Base-by-base conservation (phyloP, 1,284 basidiomycete genomes). In the Rhodofomes roseus region DNA sequence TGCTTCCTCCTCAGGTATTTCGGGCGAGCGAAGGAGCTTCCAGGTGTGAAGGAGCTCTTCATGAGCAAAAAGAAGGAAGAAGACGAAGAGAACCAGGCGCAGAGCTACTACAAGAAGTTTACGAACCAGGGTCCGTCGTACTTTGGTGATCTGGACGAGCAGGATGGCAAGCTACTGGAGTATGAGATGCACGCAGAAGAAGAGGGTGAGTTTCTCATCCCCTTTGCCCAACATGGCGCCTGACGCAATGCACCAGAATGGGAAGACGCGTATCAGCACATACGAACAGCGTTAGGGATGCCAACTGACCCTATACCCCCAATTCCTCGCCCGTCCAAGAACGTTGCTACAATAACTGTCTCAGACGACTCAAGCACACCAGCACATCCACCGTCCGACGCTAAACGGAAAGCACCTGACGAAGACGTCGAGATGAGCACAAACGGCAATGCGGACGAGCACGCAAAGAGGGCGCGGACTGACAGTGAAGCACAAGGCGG, bases 41-140 rank as follows among this genome's bases (percentile, higher is more conserved):
- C 96, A 0, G 96, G 97, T 52, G 95, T 98, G 4, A 90, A 90
- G 63, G 96, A 99, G 76, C 81, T 99, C 36, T 97, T 99, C 71
- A 81, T 89, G 68, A 87, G 89, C 70, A 85, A 88, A 50, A 90
- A 93, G 76, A 83, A 85, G 67, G 86, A 93, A 55, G 91, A 93
- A 64, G 91, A 92, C 43, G 90, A 93, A 63, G 93, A 95, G 72
- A 93, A 89, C 68, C 84, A 87, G 65, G 86, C 85, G 0, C 76
- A 89, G 27, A 81, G 85, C 0, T 90, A 85, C 68, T 98, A 95
- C 76, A 92, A 92, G 74, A 93, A 92, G 73, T 98, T 96, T 72
- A 84, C 87, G 71, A 87, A 92, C 66, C 92, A 95, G 70, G 93
- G 92, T 0, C 91, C 93, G 2, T 81, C 84, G 0, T 98, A 99